A percentile compares a stretch with the other conserved stretches of the same genome.
Evolutionary conservation across 495 filamentous ascomycete genomes (phyloP).

Genomic region (Penicillium subrubescens): DNA sequence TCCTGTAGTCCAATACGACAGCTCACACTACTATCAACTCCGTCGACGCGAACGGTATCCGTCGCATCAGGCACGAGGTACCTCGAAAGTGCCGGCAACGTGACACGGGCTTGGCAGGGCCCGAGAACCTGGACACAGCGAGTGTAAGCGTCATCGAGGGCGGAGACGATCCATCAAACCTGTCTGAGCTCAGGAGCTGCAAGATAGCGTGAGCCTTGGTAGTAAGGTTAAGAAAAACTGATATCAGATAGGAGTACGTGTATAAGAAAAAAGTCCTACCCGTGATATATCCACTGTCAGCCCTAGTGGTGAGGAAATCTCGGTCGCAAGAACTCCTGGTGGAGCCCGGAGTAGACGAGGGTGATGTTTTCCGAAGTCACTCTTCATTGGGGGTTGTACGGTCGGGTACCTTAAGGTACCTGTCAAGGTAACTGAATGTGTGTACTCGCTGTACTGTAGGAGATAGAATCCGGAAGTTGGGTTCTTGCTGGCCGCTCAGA

Average conservation of each 20-base stretch:
- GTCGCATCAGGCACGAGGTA: not conserved
- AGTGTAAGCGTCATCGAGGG: conserved; percentile 27
- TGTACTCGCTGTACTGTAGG: not conserved
- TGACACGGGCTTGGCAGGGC: conserved; percentile 12
- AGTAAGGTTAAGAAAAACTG: conserved; percentile 5
- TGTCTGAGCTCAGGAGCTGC: not conserved
- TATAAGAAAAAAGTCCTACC: not conserved
- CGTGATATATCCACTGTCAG: not conserved
- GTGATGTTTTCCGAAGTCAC: conserved; percentile 16
- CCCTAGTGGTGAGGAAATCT: not conserved
- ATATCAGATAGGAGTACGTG: conserved; percentile 15
- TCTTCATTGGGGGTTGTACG: not conserved
- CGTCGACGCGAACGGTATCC: not conserved
- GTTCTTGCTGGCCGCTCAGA: not conserved
- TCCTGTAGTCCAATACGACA: not conserved
- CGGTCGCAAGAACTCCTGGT: not conserved
- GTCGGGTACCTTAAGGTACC: conserved; percentile 10
- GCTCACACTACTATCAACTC: not conserved
- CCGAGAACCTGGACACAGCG: conserved; percentile 17
- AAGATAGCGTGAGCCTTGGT: not conserved
- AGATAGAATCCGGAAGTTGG: no score
- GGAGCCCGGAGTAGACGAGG: conserved; percentile 2
- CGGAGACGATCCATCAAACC: conserved; percentile 7
- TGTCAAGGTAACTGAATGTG: not conserved
- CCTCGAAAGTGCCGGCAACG: not conserved